phyloP scores from a whole-genome alignment of 768 basidiomycete genomes.

The Cystofilobasidium macerans region DNA sequence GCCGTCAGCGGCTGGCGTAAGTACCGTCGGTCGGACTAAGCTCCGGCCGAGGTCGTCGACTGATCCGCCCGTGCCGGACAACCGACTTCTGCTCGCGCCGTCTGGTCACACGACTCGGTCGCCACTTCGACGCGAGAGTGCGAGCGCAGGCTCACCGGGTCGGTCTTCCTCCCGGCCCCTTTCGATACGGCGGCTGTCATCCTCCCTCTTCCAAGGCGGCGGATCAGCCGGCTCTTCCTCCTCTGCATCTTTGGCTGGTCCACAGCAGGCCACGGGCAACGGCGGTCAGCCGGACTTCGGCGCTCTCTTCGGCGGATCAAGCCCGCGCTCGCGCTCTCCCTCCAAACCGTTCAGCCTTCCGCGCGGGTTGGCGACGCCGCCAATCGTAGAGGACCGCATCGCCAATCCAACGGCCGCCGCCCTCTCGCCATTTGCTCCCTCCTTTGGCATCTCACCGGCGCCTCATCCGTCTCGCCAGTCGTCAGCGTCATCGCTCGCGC shows the following conservation, averaged over 20 bases:
- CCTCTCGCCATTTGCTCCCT: neutral
- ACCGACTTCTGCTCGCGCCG: neutral
- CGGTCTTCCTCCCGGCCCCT: neutral
- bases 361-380: neutral
- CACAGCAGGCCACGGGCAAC: too few species aligned
- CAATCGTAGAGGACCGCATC: neutral
- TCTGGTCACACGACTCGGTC: neutral
- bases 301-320: neutral
- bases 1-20: neutral
- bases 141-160: neutral
- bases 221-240: too few species aligned
- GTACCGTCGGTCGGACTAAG: neutral
- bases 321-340: neutral
- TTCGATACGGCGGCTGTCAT: conserved; percentile 17
- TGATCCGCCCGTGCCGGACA: neutral
- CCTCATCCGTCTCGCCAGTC: neutral
- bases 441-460: neutral
- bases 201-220: neutral
- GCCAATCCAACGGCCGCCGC: neutral
- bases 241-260: too few species aligned
- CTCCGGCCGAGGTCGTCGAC: neutral
- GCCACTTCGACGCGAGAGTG: neutral
- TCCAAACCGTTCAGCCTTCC: neutral
- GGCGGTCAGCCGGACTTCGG: neutral
- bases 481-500: neutral